Percentiles rank a stretch among this genome's conserved stretches.
Conservation (phyloP, 352 stramenopile species). For the Phytophthora syringae region DNA sequence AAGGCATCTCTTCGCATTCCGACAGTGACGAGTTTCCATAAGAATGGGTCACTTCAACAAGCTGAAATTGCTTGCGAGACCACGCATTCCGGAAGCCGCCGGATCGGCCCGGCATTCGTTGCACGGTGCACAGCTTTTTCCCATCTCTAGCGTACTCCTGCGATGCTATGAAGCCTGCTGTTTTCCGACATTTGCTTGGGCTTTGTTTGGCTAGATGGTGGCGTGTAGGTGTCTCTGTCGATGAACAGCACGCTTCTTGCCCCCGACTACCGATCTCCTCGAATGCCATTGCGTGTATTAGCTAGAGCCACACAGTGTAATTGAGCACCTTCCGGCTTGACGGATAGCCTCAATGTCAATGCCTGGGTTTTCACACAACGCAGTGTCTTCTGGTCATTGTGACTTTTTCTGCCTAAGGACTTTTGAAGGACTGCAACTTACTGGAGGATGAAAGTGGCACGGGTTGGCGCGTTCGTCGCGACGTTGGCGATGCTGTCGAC, state of each 20-base stretch:
- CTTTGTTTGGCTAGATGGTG: conserved; percentile 28
- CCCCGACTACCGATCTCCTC: conserved; percentile 25
- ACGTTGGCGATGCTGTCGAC: conserved; percentile 16
- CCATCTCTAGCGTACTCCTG: conserved; percentile 28
- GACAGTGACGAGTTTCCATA: too few species aligned
- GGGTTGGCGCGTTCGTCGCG: conserved; percentile 12
- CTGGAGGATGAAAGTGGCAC: conserved; percentile 30
- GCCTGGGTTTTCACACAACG: conserved; percentile 15
- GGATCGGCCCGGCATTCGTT: too few species aligned
- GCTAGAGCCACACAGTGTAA: conserved; percentile 22
- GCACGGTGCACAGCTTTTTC: conserved; percentile 7
- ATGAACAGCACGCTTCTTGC: neutral
- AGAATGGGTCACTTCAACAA: too few species aligned
- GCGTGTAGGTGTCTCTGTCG: conserved; percentile 11
- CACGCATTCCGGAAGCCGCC: too few species aligned
- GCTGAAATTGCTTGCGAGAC: too few species aligned
- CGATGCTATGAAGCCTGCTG: conserved; percentile 31
- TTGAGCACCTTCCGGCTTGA: conserved; percentile 15
- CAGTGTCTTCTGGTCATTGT: conserved; percentile 18
- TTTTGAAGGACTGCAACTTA: neutral
- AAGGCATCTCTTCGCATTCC: too few species aligned
- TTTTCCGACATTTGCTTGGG: conserved; percentile 18
- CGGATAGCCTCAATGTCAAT: conserved; percentile 11
- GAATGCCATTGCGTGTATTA: conserved; percentile 8
- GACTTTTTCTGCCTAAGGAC: conserved; percentile 14